Evolutionary conservation across 768 basidiomycete species (phyloP).

Genomic region (Suillus occidentalis): DNA sequence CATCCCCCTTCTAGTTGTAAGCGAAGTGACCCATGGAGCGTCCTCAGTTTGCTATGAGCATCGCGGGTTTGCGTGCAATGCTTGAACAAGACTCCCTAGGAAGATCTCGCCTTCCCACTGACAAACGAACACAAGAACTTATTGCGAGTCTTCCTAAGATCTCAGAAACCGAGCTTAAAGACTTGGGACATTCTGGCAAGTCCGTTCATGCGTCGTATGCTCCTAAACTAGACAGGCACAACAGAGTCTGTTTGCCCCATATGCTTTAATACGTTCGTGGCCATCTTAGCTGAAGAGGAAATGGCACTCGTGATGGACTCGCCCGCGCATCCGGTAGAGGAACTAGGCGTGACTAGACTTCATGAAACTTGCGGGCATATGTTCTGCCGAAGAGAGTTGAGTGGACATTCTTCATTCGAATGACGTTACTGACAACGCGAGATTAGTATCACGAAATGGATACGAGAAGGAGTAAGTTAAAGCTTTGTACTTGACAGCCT

Average conservation of each 20-base stretch:
- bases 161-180: conserved; percentile 48
- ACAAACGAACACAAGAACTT: conserved; percentile 39
- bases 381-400: conserved; percentile 83
- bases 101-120: conserved; percentile 12
- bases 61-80: background rate
- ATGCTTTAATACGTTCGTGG: conserved; percentile 68
- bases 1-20: background rate
- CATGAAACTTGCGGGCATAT: conserved; percentile 58
- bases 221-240: conserved; percentile 4
- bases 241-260: conserved; percentile 74
- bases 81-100: background rate
- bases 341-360: conserved; percentile 69
- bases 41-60: background rate
- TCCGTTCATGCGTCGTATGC: background rate
- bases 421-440: conserved; percentile 17
- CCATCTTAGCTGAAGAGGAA: conserved; percentile 74
- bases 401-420: conserved; percentile 20
- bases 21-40: background rate
- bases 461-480: conserved; percentile 51
- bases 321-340: conserved; percentile 68
- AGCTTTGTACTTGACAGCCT: background rate
- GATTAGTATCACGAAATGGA: conserved; percentile 63
- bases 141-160: conserved; percentile 48
- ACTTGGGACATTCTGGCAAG: conserved; percentile 49
- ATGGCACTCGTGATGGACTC: conserved; percentile 74